phyloP scores from a whole-genome alignment of 2,329 filamentous ascomycete genomes.

The Ophiobolus disseminans region DNA sequence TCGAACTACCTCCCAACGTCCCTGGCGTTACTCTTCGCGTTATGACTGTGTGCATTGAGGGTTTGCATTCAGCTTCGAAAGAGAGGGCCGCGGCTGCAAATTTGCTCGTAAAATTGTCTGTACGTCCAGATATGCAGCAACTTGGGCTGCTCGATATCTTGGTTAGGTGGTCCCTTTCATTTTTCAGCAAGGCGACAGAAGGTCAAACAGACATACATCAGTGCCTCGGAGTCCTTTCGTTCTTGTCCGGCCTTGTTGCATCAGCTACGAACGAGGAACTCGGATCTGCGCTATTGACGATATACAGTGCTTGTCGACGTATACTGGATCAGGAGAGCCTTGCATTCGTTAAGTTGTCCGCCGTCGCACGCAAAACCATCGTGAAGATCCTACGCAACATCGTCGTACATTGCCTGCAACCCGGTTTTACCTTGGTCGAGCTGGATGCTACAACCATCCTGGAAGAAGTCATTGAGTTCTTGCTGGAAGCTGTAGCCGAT shows the following conservation, averaged over 20 bases:
- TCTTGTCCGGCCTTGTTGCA: constrained; percentile 75
- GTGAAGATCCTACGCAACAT: constrained; percentile 86
- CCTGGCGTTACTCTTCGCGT: constrained; percentile 75
- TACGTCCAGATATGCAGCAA: constrained; percentile 86
- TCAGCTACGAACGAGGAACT: constrained; percentile 79
- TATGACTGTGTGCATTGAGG: constrained; percentile 72
- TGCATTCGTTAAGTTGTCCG: constrained; percentile 71
- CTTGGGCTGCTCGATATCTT: constrained; percentile 73
- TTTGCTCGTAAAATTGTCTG: constrained; percentile 80
- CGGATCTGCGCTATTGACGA: constrained; percentile 67
- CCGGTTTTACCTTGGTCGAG: constrained; percentile 34
- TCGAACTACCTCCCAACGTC: constrained; percentile 65
- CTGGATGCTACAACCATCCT: constrained; percentile 55
- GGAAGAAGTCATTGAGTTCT: constrained; percentile 81
- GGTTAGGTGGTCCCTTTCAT: constrained; percentile 72
- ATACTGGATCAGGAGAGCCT: constrained; percentile 62
- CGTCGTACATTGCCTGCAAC: constrained; percentile 68
- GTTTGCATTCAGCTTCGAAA: constrained; percentile 79
- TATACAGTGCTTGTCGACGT: constrained; percentile 70
- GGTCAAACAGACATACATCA: constrained; percentile 68
- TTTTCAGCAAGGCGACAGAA: constrained; percentile 59
- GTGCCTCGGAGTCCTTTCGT: constrained; percentile 79
- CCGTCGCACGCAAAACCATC: constrained; percentile 79
- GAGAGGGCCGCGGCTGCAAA: constrained; percentile 87
- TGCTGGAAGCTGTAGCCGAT: constrained; percentile 80